Evolutionary conservation across 2,329 filamentous ascomycete genomes (phyloP), one percentile per base, ranked within the genome.

Genomic region (Xylaria sp.): DNA sequence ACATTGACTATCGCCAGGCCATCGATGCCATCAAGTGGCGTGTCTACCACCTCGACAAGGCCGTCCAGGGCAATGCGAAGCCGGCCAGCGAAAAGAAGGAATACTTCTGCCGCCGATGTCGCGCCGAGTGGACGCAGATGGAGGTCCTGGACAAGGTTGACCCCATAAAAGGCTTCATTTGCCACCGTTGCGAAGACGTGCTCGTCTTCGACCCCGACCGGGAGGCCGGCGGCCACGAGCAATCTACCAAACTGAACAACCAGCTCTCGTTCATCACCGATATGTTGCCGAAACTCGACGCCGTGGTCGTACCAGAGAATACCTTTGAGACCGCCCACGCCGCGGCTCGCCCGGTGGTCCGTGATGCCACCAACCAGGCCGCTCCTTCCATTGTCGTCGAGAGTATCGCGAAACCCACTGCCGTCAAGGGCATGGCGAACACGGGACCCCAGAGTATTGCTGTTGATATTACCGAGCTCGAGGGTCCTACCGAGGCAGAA

Each of bases 21-120:
- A 94, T 99, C 77, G 96, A 99, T 82, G 94, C 93, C 58, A 97
- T 97, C 82, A 99, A 99, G 81, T 99, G 92, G 88, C 91, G 93
- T 71, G 90, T 97, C 61, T 94, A 95, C 78, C 91, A 91, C 66
- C 89, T 98, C 74, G 94, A 94, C 74, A 94, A 95, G 79, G 90
- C 92, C 64, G 94, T 98, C 68, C 94, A 98, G 81, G 90, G 91
- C 18, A 91, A 93, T 67, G 92, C 93, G 18, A 90, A 93, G 20
- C 91, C 93, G 0, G 91, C 91, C 10, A 88, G 89, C 65, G 95
- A 98, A 81, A 92, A 94, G 80, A 98, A 98, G 80, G 96, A 98
- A 78, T 97, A 94, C 76, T 91, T 91, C 69, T 99, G 96, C 81
- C 84, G 87, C 39, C 88, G 89, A 66, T 99, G 96, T 83, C 90